Evolutionary conservation across 495 filamentous ascomycete genomes (phyloP).

Genomic region (Echria macrotheca): DNA sequence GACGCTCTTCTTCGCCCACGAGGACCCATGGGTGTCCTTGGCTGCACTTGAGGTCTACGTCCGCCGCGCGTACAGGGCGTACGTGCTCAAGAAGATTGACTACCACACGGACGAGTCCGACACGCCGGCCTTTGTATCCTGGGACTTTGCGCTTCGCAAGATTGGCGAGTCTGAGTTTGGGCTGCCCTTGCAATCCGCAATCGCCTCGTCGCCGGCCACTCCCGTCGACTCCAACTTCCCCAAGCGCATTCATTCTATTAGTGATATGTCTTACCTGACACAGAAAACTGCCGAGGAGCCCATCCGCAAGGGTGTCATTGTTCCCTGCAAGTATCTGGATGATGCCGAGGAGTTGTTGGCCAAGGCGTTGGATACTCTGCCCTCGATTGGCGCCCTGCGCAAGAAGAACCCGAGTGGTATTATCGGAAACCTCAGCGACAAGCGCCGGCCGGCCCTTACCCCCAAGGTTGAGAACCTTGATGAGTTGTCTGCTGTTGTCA

Average conservation of each 20-base stretch:
- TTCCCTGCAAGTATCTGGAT: slow-evolving; percentile 88
- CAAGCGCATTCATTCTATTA: slow-evolving; percentile 87
- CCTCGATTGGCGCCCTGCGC: slow-evolving; percentile 41
- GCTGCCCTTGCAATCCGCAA: slow-evolving; percentile 63
- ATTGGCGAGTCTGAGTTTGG: slow-evolving; percentile 86
- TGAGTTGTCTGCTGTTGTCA: slow-evolving; percentile 84
- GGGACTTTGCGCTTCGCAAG: slow-evolving; percentile 94
- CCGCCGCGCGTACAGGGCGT: slow-evolving; percentile 93
- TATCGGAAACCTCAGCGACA: slow-evolving; percentile 67
- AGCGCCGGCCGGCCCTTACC: slow-evolving; percentile 53
- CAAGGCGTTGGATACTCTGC: slow-evolving; percentile 78
- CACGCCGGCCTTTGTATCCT: slow-evolving; percentile 75
- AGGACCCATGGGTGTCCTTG: slow-evolving; percentile 90
- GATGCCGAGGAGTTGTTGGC: slow-evolving; percentile 81
- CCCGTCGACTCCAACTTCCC: slow-evolving; percentile 63
- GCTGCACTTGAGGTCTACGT: slow-evolving; percentile 94
- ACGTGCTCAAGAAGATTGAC: slow-evolving; percentile 78
- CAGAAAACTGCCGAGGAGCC: slow-evolving; percentile 64
- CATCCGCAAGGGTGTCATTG: slow-evolving; percentile 86
- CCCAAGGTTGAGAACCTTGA: slow-evolving; percentile 46
- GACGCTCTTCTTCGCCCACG: slow-evolving; percentile 86
- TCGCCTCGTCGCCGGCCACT: slow-evolving; percentile 81
- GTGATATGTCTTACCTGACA: slow-evolving; percentile 86
- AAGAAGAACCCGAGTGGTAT: slow-evolving; percentile 45
- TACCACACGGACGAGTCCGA: slow-evolving; percentile 75